Evolutionary conservation across 768 basidiomycete species (phyloP).

Genomic region (Heimioporus sp.): DNA sequence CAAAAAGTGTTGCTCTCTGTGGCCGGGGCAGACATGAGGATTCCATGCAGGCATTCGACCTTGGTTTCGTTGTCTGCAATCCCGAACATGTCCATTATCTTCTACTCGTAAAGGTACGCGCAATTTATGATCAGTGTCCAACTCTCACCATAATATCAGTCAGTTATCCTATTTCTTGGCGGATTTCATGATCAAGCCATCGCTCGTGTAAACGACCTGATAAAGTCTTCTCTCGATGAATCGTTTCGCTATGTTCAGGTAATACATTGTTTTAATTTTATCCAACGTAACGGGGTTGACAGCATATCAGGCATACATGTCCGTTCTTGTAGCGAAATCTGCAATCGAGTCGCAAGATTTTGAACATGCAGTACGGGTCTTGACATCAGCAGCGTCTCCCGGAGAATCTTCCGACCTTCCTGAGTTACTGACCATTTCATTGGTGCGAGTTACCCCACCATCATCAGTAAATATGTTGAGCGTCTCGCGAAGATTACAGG

Average conservation of each 20-base stretch:
- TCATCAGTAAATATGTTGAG: background rate
- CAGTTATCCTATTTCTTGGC: constrained; percentile 6
- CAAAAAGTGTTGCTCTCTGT: constrained; percentile 11
- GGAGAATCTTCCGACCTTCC: constrained; percentile 1
- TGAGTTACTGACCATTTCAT: constrained; percentile 13
- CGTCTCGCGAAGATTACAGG: constrained; percentile 9
- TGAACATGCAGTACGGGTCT: constrained; percentile 2
- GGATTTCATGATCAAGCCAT: constrained; percentile 4
- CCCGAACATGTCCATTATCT: constrained; percentile 7
- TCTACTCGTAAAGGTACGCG: constrained; percentile 15
- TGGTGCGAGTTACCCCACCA: constrained; percentile 3
- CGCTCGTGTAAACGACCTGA: constrained; percentile 8
- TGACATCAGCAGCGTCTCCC: constrained; percentile 3
- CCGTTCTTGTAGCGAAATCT: constrained; percentile 9
- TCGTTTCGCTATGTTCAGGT: constrained; percentile 9
- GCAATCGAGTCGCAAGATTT: constrained; percentile 9
- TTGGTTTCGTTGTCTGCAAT: constrained; percentile 7
- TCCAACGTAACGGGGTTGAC: background rate
- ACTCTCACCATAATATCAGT: constrained; percentile 1
- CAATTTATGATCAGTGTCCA: background rate
- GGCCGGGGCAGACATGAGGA: constrained; percentile 11
- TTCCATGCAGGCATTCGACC: constrained; percentile 17
- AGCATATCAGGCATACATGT: constrained; percentile 7
- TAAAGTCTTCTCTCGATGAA: background rate
- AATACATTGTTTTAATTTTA: background rate